A percentile compares a stretch with the other conserved stretches of the same genome.
Conservation (phyloP, 306 rosid species). For the Malus sylvestris region DNA sequence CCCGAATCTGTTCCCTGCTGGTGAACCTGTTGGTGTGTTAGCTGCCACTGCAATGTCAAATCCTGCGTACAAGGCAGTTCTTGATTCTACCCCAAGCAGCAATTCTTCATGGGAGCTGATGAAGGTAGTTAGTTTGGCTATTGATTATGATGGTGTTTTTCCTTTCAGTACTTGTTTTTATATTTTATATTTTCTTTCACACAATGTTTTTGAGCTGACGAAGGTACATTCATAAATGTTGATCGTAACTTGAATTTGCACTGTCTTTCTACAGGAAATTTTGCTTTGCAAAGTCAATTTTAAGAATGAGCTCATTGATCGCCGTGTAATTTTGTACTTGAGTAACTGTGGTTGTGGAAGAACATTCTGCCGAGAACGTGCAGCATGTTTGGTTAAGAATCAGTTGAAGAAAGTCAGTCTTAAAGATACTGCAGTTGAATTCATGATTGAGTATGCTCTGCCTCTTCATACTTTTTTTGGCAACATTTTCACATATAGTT, state of each 20-base stretch:
- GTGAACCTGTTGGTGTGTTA: slow-evolving; percentile 96
- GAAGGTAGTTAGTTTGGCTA: slow-evolving; percentile 53
- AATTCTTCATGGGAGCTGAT: slow-evolving; percentile 94
- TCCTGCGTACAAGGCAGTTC: slow-evolving; percentile 97
- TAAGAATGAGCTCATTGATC: slow-evolving; percentile 66
- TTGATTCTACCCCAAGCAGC: slow-evolving; percentile 87
- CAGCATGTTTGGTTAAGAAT: slow-evolving; percentile 72
- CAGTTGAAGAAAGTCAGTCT: slow-evolving; percentile 76
- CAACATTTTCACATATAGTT: neutral
- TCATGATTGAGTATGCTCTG: slow-evolving; percentile 71
- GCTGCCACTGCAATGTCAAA: slow-evolving; percentile 97
- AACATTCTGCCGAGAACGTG: slow-evolving; percentile 63
- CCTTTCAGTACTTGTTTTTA: neutral
- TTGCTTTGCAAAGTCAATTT: slow-evolving; percentile 73
- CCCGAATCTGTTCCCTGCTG: slow-evolving; percentile 63
- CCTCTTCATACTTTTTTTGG: slow-evolving; percentile 5
- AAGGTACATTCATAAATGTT: neutral
- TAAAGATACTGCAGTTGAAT: slow-evolving; percentile 69
- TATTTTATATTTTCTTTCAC: neutral
- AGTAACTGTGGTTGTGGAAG: slow-evolving; percentile 77
- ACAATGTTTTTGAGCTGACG: neutral
- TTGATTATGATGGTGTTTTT: neutral
- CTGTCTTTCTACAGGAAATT: slow-evolving; percentile 56
- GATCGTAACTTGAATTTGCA: neutral
- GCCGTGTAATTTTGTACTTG: slow-evolving; percentile 69